Conservation (phyloP, 2,329 filamentous ascomycete genomes). For the Fusarium sp. region DNA sequence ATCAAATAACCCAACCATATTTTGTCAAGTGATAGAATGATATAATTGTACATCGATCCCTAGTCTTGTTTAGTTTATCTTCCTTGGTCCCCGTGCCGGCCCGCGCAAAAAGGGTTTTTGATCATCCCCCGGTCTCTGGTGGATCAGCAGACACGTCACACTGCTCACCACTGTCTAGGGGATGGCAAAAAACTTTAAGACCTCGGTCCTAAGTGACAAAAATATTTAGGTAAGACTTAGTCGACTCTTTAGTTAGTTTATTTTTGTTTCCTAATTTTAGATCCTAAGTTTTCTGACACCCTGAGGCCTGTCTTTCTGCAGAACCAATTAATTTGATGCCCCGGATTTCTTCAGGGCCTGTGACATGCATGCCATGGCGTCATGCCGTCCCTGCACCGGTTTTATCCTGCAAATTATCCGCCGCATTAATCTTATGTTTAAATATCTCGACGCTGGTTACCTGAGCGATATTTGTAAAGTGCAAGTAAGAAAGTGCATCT, state of each 20-base stretch:
- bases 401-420: constrained; percentile 7
- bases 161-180: background rate
- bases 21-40: background rate
- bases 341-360: constrained; percentile 30
- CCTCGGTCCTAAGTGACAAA: too few relatives aligned
- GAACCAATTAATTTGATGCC: constrained; percentile 32
- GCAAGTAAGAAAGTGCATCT: background rate
- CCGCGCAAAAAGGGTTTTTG: constrained; percentile 17
- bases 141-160: constrained; percentile 49
- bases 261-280: too few relatives aligned
- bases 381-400: constrained; percentile 29
- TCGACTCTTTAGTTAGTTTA: too few relatives aligned
- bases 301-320: background rate
- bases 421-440: background rate
- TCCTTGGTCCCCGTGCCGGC: constrained; percentile 25
- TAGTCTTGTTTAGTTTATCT: background rate
- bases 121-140: constrained; percentile 14
- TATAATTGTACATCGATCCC: constrained; percentile 24
- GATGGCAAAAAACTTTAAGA: too few relatives aligned
- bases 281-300: too few relatives aligned
- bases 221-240: too few relatives aligned
- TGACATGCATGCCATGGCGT: constrained; percentile 40
- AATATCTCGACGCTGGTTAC: background rate
- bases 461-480: background rate
- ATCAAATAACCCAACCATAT: background rate